phyloP scores from a whole-genome alignment of 2,329 filamentous ascomycete genomes.

The Emericellopsis cladophorae region DNA sequence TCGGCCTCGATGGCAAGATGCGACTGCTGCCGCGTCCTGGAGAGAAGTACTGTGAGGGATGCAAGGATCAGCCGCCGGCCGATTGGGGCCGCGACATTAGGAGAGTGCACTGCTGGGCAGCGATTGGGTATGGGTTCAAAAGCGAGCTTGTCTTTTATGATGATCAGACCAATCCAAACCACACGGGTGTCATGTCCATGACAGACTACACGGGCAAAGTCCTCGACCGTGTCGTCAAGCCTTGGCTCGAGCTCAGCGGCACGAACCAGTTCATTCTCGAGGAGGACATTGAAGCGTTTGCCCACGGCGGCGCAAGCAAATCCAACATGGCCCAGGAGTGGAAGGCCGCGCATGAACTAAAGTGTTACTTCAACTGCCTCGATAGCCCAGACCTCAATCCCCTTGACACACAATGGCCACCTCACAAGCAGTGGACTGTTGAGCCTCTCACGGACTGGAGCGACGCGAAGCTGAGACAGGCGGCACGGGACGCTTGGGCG shows the following conservation, averaged over 20 bases:
- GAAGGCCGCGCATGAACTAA: constrained; percentile 18
- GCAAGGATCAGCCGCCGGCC: constrained; percentile 7
- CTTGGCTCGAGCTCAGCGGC: constrained; percentile 12
- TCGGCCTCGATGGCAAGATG: constrained; percentile 22
- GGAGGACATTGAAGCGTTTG: constrained; percentile 21
- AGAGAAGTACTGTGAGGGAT: constrained; percentile 17
- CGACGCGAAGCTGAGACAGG: constrained; percentile 16
- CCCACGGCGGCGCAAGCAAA: constrained; percentile 21
- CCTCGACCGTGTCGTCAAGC: constrained; percentile 18
- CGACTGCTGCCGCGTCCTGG: constrained; percentile 19
- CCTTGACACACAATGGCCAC: constrained; percentile 20
- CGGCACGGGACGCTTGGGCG: constrained; percentile 16
- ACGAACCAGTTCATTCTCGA: constrained; percentile 16
- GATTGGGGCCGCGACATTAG: constrained; percentile 19
- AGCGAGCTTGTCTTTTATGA: constrained; percentile 24
- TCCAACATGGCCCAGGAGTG: constrained; percentile 20
- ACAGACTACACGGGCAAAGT: constrained; percentile 19
- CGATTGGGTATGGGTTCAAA: constrained; percentile 21
- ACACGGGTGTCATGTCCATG: constrained; percentile 17
- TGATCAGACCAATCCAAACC: constrained; percentile 18
- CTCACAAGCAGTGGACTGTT: constrained; percentile 18
- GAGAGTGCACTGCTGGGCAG: constrained; percentile 20
- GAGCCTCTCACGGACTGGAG: constrained; percentile 16
- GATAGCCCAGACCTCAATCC: constrained; percentile 23
- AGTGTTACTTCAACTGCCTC: constrained; percentile 20